phyloP scores from a whole-genome alignment of 2,329 filamentous ascomycete genomes.

The Cladosporium sp. region DNA sequence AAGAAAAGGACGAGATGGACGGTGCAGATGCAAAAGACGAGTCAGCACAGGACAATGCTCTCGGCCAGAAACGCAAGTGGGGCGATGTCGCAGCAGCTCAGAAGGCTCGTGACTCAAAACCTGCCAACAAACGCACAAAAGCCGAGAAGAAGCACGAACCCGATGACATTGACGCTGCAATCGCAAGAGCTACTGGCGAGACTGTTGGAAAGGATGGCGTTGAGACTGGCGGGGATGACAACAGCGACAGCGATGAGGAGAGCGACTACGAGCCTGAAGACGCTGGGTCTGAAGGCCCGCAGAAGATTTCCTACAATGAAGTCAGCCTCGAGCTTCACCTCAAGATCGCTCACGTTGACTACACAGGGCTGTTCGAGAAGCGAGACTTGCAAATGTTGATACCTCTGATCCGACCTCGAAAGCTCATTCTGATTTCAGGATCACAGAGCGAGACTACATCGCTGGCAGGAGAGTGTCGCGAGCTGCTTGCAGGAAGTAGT shows the following conservation, averaged over 20 bases:
- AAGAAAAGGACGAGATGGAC: conserved; percentile 77
- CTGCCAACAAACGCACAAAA: conserved; percentile 57
- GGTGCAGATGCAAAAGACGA: conserved; percentile 57
- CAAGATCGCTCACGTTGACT: conserved; percentile 83
- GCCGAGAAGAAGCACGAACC: conserved; percentile 38
- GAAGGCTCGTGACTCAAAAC: conserved; percentile 17
- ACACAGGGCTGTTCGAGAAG: conserved; percentile 86
- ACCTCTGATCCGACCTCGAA: conserved; percentile 87
- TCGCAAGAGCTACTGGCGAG: conserved; percentile 29
- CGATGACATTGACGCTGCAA: conserved; percentile 34
- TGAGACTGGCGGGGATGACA: conserved; percentile 13
- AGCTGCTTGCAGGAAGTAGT: conserved; percentile 49
- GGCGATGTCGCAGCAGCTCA: conserved; percentile 57
- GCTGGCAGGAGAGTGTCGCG: conserved; percentile 75
- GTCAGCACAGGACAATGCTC: conserved; percentile 45
- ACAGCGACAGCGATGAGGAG: conserved; percentile 28
- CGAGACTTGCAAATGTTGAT: conserved; percentile 92
- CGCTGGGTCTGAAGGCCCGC: conserved; percentile 58
- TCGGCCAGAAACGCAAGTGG: conserved; percentile 95
- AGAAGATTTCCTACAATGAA: conserved; percentile 65
- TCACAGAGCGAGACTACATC: conserved; percentile 70
- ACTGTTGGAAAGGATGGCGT: conserved; percentile 28
- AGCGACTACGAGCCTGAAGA: conserved; percentile 50
- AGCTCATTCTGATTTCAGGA: conserved; percentile 87
- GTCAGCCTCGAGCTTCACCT: conserved; percentile 65